Percentiles rank a stretch among this genome's conserved stretches.
Evolutionary conservation across 2,329 filamentous ascomycete species (phyloP).

Genomic region (Beauveria sp.): DNA sequence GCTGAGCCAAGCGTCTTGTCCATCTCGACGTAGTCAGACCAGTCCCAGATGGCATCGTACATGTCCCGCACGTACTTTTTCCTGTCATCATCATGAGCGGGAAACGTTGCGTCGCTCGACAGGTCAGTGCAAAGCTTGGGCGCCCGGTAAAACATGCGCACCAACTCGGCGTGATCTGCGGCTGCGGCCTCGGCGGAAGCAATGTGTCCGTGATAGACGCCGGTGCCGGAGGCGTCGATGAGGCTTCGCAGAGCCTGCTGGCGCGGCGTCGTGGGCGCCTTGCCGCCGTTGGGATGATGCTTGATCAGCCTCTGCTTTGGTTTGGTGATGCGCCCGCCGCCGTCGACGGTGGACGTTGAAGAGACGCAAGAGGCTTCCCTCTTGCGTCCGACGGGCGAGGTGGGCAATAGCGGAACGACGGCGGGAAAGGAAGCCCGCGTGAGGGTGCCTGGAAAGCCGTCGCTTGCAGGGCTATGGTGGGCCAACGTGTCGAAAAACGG

Average conservation of each 20-base stretch:
- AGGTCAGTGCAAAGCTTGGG: neutral
- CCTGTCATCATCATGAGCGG: neutral
- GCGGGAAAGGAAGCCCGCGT: neutral
- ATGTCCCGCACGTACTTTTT: neutral
- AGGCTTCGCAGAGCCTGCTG: neutral
- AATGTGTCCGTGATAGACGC: neutral
- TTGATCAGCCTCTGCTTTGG: slow-evolving; percentile 4
- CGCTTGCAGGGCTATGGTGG: neutral
- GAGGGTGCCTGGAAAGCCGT: neutral
- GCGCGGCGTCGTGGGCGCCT: neutral
- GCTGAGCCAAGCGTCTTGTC: neutral
- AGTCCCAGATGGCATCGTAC: slow-evolving; percentile 6
- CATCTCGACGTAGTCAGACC: slow-evolving; percentile 5
- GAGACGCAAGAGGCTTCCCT: neutral
- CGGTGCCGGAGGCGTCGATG: neutral
- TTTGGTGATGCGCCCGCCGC: neutral
- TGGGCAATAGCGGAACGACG: neutral
- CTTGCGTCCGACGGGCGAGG: neutral
- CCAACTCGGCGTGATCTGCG: neutral
- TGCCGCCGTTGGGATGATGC: neutral
- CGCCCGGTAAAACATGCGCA: neutral
- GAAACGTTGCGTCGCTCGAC: neutral
- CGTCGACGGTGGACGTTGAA: neutral
- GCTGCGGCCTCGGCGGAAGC: neutral
- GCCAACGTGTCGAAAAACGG: neutral